Evolutionary conservation across 2,329 filamentous ascomycete species (phyloP).

Genomic region (Dactylonectria estremocensis): DNA sequence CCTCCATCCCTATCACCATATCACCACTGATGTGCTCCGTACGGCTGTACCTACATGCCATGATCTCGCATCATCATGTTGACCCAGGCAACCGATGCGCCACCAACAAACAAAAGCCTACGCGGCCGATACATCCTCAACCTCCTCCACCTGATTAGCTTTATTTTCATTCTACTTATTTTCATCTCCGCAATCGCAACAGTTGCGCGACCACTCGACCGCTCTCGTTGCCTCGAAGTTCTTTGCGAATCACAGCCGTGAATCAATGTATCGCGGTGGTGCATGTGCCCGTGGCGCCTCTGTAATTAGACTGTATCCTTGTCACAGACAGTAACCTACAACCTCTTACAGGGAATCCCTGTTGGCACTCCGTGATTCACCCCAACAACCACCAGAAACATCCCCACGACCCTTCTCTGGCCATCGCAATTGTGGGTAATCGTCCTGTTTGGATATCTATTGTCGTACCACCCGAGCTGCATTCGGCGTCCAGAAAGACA

Average conservation of each 20-base stretch:
- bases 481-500: not conserved
- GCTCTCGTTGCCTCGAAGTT: not conserved
- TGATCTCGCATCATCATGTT: no score
- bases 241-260: not conserved
- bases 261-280: not conserved
- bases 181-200: not conserved
- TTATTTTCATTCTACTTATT: not conserved
- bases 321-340: no score
- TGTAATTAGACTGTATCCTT: no score
- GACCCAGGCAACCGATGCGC: slow-evolving; percentile 5
- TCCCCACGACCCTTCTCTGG: not conserved
- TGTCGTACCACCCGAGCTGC: not conserved
- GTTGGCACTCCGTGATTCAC: slow-evolving; percentile 11
- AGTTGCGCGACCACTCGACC: not conserved
- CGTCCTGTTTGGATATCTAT: not conserved
- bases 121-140: not conserved
- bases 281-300: not conserved
- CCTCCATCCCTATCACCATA: no score
- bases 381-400: slow-evolving; percentile 20
- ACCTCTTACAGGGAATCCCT: not conserved
- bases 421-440: not conserved
- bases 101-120: slow-evolving; percentile 10
- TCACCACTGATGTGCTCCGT: not conserved
- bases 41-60: not conserved
- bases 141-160: not conserved